Evolutionary conservation across 2,329 filamentous ascomycete species (phyloP), one percentile per base, ranked within the genome.

Genomic region (Xylaria sp.): DNA sequence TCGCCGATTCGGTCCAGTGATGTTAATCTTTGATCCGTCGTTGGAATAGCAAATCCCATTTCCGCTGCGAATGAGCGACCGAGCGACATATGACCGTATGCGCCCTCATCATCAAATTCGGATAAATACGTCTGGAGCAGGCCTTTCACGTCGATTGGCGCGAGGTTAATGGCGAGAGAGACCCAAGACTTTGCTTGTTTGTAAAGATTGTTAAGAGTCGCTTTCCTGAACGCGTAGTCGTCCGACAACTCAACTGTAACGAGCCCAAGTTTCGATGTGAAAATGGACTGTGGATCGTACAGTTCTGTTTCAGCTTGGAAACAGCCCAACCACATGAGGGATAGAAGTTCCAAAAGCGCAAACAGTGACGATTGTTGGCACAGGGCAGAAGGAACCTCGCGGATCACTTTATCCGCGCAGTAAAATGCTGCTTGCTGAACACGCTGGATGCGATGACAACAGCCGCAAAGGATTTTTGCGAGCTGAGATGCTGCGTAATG

Each of bases 111-210:
- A 69, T 97, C 92, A 73, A 94, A 97, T 73, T 97, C 94, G 0
- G 97, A 97, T 18, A 99, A 85, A 77, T 99, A 98, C 0, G 96
- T 98, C 81, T 97, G 96, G 50, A 99, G 85, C 23, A 99, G 85
- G 0, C 97, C 96, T 81, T 99, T 99, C 68, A 98, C 90, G 79
- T 99, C 95, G 28, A 97, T 84, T 6, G 96, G 95, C 2, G 97
- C 94, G 56, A 97, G 87, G 72, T 92, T 91, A 73, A 98, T 89
- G 8, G 93, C 92, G 36, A 87, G 83, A 23, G 88, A 89, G 0
- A 99, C 90, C 96, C 96, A 99, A 4, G 80, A 81, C 72, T 89
- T 92, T 39, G 94, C 94, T 72, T 89, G 90, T 68, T 88, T 89
- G 77, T 97, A 89, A 34, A 99, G 87, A 23, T 85, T 87, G 68